These are phyloP conservation scores for Eucalyptus polyanthemos DNA, from an alignment of 345 rosid genomes.

Conservation along the genomic window DNA sequence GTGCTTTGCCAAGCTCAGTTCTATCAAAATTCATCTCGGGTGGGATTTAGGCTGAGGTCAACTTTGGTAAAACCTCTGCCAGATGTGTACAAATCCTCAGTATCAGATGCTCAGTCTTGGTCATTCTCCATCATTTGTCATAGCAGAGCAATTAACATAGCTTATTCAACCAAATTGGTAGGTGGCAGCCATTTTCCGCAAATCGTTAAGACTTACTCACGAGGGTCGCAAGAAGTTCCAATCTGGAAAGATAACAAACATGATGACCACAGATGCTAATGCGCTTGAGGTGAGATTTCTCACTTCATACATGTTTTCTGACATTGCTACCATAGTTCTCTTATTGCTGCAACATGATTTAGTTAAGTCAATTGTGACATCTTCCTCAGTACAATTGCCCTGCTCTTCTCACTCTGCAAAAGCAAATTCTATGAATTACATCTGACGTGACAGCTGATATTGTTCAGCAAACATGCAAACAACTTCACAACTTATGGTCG, in stretches of 20 bases:
- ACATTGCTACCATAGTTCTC: neutral
- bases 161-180: neutral
- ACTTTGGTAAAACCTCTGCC: conserved; percentile 54
- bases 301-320: neutral
- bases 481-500: conserved; percentile 87
- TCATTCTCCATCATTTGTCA: neutral
- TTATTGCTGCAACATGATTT: neutral
- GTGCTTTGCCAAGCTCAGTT: conserved; percentile 77
- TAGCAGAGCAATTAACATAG: neutral
- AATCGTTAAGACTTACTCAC: conserved; percentile 74
- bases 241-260: conserved; percentile 84
- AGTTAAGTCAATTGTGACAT: neutral
- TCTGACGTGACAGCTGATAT: neutral
- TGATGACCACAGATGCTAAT: conserved; percentile 92
- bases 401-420: neutral
- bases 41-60: conserved; percentile 79
- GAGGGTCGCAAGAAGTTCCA: conserved; percentile 77
- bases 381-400: neutral
- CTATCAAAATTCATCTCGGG: conserved; percentile 79
- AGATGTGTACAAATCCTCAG: neutral
- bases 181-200: conserved; percentile 93
- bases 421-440: neutral
- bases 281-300: conserved; percentile 59
- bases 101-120: neutral
- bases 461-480: conserved; percentile 70